Percentiles rank a stretch among this genome's conserved stretches.
Evolutionary conservation across 495 filamentous ascomycete genomes (phyloP).

Genomic region (Annulohypoxylon stygium): DNA sequence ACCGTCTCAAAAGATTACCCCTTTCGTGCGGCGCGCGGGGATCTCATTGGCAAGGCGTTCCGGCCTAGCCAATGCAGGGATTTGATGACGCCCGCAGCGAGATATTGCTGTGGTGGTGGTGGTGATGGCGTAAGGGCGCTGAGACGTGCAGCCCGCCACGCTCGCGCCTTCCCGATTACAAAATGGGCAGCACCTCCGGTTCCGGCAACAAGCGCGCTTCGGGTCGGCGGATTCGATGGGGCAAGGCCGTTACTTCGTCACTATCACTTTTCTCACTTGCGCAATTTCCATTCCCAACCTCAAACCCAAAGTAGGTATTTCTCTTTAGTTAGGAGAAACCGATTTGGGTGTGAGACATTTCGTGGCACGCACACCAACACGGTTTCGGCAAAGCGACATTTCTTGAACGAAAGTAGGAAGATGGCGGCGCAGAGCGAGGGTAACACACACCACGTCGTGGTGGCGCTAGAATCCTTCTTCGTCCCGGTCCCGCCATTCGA

Average conservation of each 20-base stretch:
- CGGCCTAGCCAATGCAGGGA: not conserved
- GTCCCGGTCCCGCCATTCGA: slow-evolving; percentile 59
- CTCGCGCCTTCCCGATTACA: slow-evolving; percentile 35
- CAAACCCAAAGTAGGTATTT: not conserved
- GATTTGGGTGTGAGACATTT: not conserved
- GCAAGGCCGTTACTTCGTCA: no score
- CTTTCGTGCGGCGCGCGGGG: not conserved
- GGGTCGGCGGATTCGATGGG: not conserved
- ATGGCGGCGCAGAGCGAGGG: slow-evolving; percentile 1
- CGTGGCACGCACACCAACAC: not conserved
- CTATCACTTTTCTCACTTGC: not conserved
- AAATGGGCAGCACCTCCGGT: slow-evolving; percentile 26
- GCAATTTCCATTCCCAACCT: not conserved
- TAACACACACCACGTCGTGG: slow-evolving; percentile 56
- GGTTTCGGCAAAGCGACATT: not conserved
- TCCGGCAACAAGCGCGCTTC: slow-evolving; percentile 31
- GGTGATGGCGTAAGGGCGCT: not conserved
- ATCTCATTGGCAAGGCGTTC: slow-evolving; percentile 10
- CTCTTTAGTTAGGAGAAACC: no score
- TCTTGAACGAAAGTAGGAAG: not conserved
- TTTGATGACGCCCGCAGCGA: slow-evolving; percentile 13
- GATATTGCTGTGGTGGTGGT: not conserved
- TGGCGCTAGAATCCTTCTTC: slow-evolving; percentile 62
- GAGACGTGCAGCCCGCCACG: not conserved
- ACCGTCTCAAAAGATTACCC: not conserved